Percentiles rank a stretch among this genome's conserved stretches.
These are phyloP conservation scores for Gonapodya prolifera DNA, from an alignment of 192 early-diverging fungal species.

Conservation along the genomic window DNA sequence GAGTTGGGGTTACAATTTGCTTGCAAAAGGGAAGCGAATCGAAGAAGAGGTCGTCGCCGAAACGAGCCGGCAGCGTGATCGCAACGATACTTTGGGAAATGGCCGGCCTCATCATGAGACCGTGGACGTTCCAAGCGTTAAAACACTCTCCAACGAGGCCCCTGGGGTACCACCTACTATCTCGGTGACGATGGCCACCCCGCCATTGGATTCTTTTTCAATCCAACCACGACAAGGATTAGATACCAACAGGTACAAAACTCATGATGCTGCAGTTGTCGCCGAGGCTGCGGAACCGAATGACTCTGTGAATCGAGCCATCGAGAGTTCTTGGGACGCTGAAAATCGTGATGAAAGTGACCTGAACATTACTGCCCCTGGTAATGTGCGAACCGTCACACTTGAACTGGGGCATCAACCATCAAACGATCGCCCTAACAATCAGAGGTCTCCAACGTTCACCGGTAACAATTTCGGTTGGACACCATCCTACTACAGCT, in stretches of 20 bases:
- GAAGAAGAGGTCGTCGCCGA: not conserved
- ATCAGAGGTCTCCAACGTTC: not conserved
- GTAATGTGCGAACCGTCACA: not conserved
- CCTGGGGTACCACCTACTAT: not conserved
- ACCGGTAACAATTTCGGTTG: not conserved
- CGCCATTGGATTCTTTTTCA: not conserved
- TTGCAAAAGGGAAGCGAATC: conserved; percentile 16
- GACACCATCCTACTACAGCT: not conserved
- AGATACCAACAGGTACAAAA: not conserved
- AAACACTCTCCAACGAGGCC: not conserved
- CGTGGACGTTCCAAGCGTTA: not conserved
- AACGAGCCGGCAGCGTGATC: not conserved
- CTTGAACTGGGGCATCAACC: not conserved
- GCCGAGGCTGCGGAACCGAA: not conserved
- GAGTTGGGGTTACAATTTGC: conserved; percentile 57
- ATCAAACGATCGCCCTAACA: not conserved
- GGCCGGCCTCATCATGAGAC: no score
- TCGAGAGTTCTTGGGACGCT: not conserved
- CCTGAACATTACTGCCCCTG: no score
- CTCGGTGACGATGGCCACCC: not conserved
- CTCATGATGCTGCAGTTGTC: not conserved
- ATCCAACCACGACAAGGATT: not conserved
- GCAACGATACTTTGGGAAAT: no score
- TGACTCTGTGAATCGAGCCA: not conserved
- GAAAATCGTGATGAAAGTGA: no score